Evolutionary conservation across 768 basidiomycete genomes (phyloP), one percentile per base, ranked within the genome.

Genomic region (Boletus edulis): DNA sequence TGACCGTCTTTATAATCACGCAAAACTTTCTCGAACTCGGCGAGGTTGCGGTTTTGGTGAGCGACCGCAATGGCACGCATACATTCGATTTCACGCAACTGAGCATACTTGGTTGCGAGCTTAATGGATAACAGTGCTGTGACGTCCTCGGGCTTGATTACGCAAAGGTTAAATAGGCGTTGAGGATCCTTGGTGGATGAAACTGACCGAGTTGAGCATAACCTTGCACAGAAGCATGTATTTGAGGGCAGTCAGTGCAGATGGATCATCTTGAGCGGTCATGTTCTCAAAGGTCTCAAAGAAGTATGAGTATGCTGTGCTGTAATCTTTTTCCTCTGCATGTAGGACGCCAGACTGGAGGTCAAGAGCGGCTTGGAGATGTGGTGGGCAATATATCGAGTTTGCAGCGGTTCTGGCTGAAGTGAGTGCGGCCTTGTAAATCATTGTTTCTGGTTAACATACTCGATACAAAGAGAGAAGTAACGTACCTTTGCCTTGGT

Each of bases 141-240:
- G 3, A 98, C 92, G 65, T 99, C 97, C 69, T 98, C 96, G 0
- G 95, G 88, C 94, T 98, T 42, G 52, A 43, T 41, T 20, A 47
- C 27, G 39, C 29, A 53, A 32, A 7, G 32, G 29, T 57, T 10
- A 46, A 29, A 38, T 24, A 41, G 15, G 11, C 15, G 17, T 15
- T 32, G 5, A 13, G 12, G 45, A 34, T 40, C 4, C 20, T 20
- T 17, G n/a, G 27, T 6, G 29, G 39, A 49, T 20, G 27, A 44
- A 29, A 78, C 86, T 59, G 56, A 96, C 95, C 67, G 96, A 71
- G 66, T 94, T 94, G 59, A 98, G 78, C 96, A 99, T 99, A 68
- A 99, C 87, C 70, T 99, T 98, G 73, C 97, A 99, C 43, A 98
- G 72, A 15, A 98, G 79, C 96, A 98, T 97, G 72, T 99, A 98